Evolutionary conservation across 192 early-diverging fungal genomes (phyloP), one percentile per base, ranked within the genome.

Genomic region (Coemansia sp.): DNA sequence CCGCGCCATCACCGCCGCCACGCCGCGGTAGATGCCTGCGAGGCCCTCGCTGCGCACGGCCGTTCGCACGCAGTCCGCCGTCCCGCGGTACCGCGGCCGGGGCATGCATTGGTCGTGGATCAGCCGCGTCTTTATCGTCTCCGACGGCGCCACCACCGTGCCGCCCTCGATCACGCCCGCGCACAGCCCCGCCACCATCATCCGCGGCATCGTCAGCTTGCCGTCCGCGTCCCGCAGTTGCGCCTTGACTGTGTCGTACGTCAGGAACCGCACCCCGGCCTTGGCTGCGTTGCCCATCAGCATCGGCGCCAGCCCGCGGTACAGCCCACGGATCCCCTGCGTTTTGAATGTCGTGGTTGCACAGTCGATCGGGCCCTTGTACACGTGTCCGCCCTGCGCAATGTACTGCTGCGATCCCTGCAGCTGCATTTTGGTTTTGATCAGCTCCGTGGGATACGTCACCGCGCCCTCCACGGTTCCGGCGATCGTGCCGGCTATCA

Each of bases 41-140:
- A 92, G 20, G 8, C 93, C 93, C 29, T 90, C 88, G 27, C 78
- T 75, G 4, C 74, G 72, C 12, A 94, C 58, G 29, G 92, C 89
- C 2, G 64, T 62, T 2, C 49, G 57, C 4, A 84, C 78, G 62
- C 92, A 93, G 56, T 96, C 90, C 0, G 84, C 63, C 6, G 92
- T 77, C 4, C 95, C 93, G 5, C 78, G 71, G 75, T 90, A 98
- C 43, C 81, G 70, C 9, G 90, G 92, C 5, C 79, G 76, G 0
- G 82, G 52, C 28, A 64, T 70, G 62, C 89, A 93, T 61, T 83
- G 82, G 71, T 98, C 95, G 52, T 94, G 90, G 55, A 98, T 98
- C 26, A 98, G 61, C 60, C 95, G 94, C 5, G 95, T 98, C 27
- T 96, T 99, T 71, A 98, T 91, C 3, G 93, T 91, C 73, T 98